Conservation (phyloP, 2,329 filamentous ascomycete genomes). For the Dothistroma pini region DNA sequence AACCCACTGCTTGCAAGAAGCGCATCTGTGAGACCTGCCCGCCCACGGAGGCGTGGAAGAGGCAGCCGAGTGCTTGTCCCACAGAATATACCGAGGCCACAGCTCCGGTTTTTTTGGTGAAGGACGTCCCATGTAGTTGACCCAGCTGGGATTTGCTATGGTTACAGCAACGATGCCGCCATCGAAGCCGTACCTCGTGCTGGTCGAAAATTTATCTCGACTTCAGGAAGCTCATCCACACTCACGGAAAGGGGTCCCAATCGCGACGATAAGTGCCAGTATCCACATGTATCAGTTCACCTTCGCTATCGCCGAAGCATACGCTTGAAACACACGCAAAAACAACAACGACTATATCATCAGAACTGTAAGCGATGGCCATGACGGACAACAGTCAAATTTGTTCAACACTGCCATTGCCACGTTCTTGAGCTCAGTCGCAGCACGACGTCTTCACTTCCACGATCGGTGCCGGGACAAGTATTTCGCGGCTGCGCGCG, state of each 20-base stretch:
- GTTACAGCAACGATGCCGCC: slow-evolving; percentile 58
- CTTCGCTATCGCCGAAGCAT: background rate
- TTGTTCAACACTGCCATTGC: background rate
- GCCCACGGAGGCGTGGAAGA: slow-evolving; percentile 48
- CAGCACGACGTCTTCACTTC: background rate
- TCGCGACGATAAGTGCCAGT: slow-evolving; percentile 3
- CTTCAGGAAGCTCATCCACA: background rate
- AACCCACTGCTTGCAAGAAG: slow-evolving; percentile 42
- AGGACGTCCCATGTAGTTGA: slow-evolving; percentile 54
- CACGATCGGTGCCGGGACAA: background rate
- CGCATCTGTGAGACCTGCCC: slow-evolving; percentile 41
- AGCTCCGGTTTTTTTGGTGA: slow-evolving; percentile 53
- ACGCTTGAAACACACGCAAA: no score
- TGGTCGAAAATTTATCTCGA: background rate
- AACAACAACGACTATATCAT: background rate
- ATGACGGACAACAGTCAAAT: background rate
- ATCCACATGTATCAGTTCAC: background rate
- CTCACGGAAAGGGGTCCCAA: slow-evolving; percentile 13
- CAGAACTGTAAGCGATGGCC: background rate
- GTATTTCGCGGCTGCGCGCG: background rate
- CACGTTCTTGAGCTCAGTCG: background rate
- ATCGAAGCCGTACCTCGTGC: slow-evolving; percentile 50
- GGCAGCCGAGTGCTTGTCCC: slow-evolving; percentile 53
- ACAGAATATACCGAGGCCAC: slow-evolving; percentile 55
- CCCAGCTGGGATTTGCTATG: slow-evolving; percentile 57